Base-by-base conservation (phyloP, 805 yeast genomes). In the Kuraishia borneana region DNA sequence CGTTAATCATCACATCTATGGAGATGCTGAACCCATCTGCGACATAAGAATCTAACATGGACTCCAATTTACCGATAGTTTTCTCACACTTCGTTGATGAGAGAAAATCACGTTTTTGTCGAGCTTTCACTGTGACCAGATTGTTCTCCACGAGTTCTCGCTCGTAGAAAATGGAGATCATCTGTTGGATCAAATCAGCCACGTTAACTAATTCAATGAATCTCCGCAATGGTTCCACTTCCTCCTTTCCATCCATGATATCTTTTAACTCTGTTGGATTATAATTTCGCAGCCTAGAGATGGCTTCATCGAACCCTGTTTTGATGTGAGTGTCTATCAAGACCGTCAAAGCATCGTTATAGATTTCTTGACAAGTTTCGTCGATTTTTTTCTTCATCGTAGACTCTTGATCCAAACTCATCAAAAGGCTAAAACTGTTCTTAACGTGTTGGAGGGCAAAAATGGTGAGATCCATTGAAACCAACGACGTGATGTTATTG, bases 1-100 rank as follows among this genome's bases (percentile, higher is more conserved):
- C 95, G 44, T 73, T 80, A 56, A 87, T 76, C 26, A 92, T 64
- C 7, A 87, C 88, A 40, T 83, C 94, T 22, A 92, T 85, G 28
- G 96, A 95, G n/a, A 82, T 70, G 46, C 85, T 88, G 21, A 92
- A 64, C 0, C 98, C 98, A 47, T 82, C 83, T 0, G 97, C 98
- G 14, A 92, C 96, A 49, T 70, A 80, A 35, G 76, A 83, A 54
- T 92, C 98, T 8, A 92, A 69, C 57, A 75, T 61, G 6, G 73
- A 73, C 48, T 92, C 98, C 40, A 92, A 72, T 38, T 70, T 70
- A 18, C 42, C 42, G 16, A 58, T 52, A 0, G 54, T 44, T 48
- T 85, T 83, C 49, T 92, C 94, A 26, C 77, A 71, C 45, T 79
- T 83, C 32, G 85, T 72, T 6, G 89, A 70, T 39, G 83, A 77